Evolutionary conservation across 306 rosid species (phyloP).

Genomic region (Vigna angularis): DNA sequence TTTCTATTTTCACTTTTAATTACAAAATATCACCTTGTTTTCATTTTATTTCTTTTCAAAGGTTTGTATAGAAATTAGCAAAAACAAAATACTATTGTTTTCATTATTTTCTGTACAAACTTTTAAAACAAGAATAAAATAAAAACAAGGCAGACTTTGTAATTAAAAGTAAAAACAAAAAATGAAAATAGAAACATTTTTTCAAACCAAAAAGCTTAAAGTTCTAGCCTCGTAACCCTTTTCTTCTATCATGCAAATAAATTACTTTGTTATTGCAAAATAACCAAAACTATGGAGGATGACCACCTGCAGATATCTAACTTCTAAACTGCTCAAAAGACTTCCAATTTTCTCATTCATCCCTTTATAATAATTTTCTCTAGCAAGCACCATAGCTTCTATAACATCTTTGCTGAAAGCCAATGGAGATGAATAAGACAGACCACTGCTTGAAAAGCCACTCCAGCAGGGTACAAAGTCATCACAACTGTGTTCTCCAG

Average conservation of each 20-base stretch:
- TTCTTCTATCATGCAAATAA: constrained; percentile 25
- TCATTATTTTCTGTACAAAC: neutral
- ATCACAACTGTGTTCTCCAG: constrained; percentile 59
- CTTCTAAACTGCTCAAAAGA: constrained; percentile 61
- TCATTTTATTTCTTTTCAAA: neutral
- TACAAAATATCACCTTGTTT: neutral
- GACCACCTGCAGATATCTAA: constrained; percentile 78
- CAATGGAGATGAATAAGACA: constrained; percentile 64
- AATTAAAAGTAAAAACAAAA: neutral
- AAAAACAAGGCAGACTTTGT: neutral
- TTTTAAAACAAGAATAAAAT: neutral
- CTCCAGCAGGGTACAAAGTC: constrained; percentile 91
- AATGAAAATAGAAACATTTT: constrained; percentile 1
- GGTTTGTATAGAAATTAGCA: neutral
- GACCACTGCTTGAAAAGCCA: constrained; percentile 65
- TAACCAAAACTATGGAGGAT: constrained; percentile 33
- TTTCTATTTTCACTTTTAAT: neutral
- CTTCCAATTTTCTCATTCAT: constrained; percentile 72
- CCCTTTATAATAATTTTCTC: constrained; percentile 73
- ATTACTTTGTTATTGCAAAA: constrained; percentile 17
- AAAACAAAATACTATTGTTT: neutral
- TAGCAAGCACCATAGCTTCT: constrained; percentile 64
- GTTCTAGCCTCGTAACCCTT: neutral
- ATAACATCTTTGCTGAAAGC: constrained; percentile 67
- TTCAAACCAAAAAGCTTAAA: constrained; percentile 1